These are phyloP conservation scores for Panus rudis DNA, from an alignment of 768 basidiomycete species.

Conservation along the genomic window DNA sequence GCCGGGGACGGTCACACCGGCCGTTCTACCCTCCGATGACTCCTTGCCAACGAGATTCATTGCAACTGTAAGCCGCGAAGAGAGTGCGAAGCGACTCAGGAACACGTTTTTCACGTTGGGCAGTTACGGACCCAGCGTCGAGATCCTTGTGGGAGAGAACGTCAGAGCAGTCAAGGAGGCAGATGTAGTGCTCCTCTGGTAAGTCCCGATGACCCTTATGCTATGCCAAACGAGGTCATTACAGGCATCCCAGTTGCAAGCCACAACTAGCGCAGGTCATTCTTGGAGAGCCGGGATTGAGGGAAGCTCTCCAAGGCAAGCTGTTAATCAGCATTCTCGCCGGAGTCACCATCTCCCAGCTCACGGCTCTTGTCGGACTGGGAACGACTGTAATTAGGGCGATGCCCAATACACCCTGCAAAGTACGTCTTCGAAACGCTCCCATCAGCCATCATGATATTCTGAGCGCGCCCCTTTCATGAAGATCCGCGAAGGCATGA, in stretches of 20 bases:
- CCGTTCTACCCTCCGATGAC: constrained; percentile 45
- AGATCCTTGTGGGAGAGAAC: constrained; percentile 67
- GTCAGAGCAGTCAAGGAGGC: constrained; percentile 62
- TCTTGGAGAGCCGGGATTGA: constrained; percentile 66
- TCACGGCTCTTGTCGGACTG: constrained; percentile 65
- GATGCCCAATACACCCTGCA: constrained; percentile 98
- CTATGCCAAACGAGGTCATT: neutral
- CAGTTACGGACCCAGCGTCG: constrained; percentile 54
- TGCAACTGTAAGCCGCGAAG: constrained; percentile 78
- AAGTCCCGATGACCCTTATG: constrained; percentile 18
- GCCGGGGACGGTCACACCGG: constrained; percentile 68
- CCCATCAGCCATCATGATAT: neutral
- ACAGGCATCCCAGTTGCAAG: constrained; percentile 70
- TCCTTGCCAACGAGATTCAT: constrained; percentile 74
- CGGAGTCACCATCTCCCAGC: constrained; percentile 86
- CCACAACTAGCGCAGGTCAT: constrained; percentile 80
- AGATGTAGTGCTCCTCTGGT: constrained; percentile 90
- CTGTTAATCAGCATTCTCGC: constrained; percentile 95
- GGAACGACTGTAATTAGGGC: constrained; percentile 86
- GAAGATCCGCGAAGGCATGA: constrained; percentile 99
- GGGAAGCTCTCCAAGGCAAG: constrained; percentile 80
- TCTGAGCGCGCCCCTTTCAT: neutral
- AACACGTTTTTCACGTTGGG: constrained; percentile 54
- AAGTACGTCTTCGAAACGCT: constrained; percentile 40
- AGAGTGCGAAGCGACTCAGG: constrained; percentile 62